phyloP scores from a whole-genome alignment of 495 filamentous ascomycete species.

The Antarctomyces pellizariae region DNA sequence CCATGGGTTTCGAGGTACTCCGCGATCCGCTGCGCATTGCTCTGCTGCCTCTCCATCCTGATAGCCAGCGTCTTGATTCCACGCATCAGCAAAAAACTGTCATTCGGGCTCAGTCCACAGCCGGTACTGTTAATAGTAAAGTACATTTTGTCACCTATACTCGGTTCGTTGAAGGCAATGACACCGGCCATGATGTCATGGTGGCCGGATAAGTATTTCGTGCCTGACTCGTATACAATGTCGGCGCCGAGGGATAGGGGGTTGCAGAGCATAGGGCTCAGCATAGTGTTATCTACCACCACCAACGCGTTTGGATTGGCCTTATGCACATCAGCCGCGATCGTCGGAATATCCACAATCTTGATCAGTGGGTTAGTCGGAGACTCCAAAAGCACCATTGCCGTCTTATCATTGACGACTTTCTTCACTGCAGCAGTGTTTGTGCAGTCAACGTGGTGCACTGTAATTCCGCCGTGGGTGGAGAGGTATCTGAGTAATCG shows the following conservation, averaged over 20 bases:
- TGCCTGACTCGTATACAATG: conserved; percentile 90
- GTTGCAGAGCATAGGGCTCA: conserved; percentile 77
- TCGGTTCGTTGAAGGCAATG: conserved; percentile 61
- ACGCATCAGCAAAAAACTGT: conserved; percentile 84
- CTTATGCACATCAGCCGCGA: conserved; percentile 51
- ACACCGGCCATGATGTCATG: conserved; percentile 98
- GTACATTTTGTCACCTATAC: conserved; percentile 70
- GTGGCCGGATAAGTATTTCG: conserved; percentile 93
- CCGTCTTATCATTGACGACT: conserved; percentile 54
- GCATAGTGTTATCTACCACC: conserved; percentile 94
- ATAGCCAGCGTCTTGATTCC: conserved; percentile 92
- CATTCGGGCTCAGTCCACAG: conserved; percentile 81
- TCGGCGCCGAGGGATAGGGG: conserved; percentile 87
- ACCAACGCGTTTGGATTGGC: conserved; percentile 66
- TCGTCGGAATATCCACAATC: conserved; percentile 71
- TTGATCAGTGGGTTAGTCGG: conserved; percentile 97
- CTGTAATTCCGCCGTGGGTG: conserved; percentile 65
- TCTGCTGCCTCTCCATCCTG: conserved; percentile 94
- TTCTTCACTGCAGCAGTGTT: conserved; percentile 35
- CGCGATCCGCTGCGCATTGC: conserved; percentile 73
- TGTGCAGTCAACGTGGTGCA: conserved; percentile 94
- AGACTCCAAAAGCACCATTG: conserved; percentile 91
- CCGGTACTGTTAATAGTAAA: conserved; percentile 92
- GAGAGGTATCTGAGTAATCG: conserved; percentile 78
- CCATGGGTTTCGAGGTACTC: conserved; percentile 78